Evolutionary conservation across 164 flowering plant species (phyloP), one percentile per base, ranked within the genome.

Genomic region (Chimonanthus salicifolius): DNA sequence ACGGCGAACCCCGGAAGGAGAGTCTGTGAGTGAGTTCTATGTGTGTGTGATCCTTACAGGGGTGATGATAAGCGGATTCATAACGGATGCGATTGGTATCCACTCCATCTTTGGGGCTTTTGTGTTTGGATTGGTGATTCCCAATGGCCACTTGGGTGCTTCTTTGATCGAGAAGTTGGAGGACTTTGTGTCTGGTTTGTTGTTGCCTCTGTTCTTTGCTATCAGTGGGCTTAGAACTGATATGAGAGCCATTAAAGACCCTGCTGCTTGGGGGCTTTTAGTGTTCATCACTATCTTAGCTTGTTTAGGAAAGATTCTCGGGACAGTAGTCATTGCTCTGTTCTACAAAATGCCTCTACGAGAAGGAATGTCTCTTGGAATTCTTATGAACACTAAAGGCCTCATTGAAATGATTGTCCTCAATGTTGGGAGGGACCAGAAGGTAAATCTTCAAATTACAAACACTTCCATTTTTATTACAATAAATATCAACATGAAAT

Each of bases 381-480:
- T 82, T 67, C 85, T 87, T 54, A 84, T 86, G 88, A 87, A 87
- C 80, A 80, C 88, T 71, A 87, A 87, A 77, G 88, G 90, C 45
- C 77, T 86, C 7, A 64, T 84, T 3, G 86, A 82, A 43, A 64
- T 87, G 77, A 78, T 86, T 44, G 68, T 83, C 33, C 81, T 87
- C 74, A 84, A 84, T 66, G 79, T 73, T 5, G 88, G 86, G 7
- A 70, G 58, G 49, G 83, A 82, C 54, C 75, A 80, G 44, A 69
- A 75, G 78, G 74, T 72, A 62, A 13, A n/a, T 54, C 7, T 1
- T 33, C 33, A 1, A 33, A 20, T 20, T 33, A 33, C 33, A 33
- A 33, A 33, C 33, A 33, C 33, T 33, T 33, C 33, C 1, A 33
- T 33, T 33, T 33, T 33, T 33, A 33, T 33, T 33, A 33, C 33